Evolutionary conservation across 2,329 filamentous ascomycete species (phyloP).

Genomic region (Knufia petricola): DNA sequence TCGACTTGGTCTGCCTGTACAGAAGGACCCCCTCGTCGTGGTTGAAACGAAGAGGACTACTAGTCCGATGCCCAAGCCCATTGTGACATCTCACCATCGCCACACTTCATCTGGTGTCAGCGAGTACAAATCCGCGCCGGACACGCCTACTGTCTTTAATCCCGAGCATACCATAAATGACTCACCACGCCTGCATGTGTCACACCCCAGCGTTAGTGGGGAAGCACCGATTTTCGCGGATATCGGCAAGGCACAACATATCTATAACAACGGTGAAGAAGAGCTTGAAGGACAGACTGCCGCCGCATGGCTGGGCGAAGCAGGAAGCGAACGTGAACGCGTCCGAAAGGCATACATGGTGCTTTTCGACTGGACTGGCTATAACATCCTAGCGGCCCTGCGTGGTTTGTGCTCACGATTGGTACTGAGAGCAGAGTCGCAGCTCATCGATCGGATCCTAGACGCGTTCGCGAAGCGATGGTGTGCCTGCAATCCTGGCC

Average conservation of each 20-base stretch:
- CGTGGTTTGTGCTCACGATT: constrained; percentile 73
- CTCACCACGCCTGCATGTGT: constrained; percentile 7
- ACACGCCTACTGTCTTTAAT: constrained; percentile 31
- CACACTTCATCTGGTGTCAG: constrained; percentile 29
- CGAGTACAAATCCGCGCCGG: constrained; percentile 37
- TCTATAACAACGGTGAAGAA: constrained; percentile 76
- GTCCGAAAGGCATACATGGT: constrained; percentile 78
- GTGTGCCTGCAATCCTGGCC: constrained; percentile 85
- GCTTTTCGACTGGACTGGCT: constrained; percentile 73
- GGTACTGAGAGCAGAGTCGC: constrained; percentile 80
- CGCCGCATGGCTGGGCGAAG: constrained; percentile 78
- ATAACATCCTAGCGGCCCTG: constrained; percentile 69
- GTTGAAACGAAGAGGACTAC: not conserved
- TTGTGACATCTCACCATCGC: not conserved
- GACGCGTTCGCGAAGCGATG: constrained; percentile 81
- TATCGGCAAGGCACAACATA: constrained; percentile 61
- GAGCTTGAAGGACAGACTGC: constrained; percentile 70
- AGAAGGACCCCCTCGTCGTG: not conserved
- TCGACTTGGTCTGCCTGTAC: not conserved
- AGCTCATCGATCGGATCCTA: constrained; percentile 91
- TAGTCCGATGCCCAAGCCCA: not conserved
- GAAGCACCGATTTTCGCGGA: constrained; percentile 4
- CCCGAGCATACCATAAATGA: constrained; percentile 17
- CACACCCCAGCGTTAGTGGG: constrained; percentile 8
- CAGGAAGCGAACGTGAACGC: constrained; percentile 42